Base-by-base conservation (phyloP, 768 basidiomycete genomes). In the Pulveroboletus frians region DNA sequence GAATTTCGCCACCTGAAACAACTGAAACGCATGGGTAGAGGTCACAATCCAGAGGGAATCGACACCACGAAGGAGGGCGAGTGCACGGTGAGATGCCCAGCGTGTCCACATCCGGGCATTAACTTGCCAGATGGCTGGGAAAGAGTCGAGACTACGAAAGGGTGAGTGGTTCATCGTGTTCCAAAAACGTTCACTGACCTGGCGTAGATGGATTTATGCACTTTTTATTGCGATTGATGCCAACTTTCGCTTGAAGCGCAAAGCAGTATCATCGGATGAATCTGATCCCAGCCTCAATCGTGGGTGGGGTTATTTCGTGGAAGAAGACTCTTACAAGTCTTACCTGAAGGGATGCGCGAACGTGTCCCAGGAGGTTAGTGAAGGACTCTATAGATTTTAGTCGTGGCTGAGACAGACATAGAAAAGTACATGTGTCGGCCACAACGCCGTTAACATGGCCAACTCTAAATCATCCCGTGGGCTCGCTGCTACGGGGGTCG, bases 171-270 rank as follows among this genome's bases (percentile, higher is more conserved):
- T n/a, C n/a, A n/a, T n/a, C n/a, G n/a, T n/a, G n/a, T n/a, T n/a
- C n/a, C n/a, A n/a, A n/a, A n/a, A n/a, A n/a, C n/a, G n/a, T n/a
- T n/a, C n/a, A n/a, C n/a, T n/a, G n/a, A n/a, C n/a, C n/a, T n/a
- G n/a, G 9, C 4, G 10, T 9, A 10, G 29, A 10, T 31, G 52
- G 58, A 13, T 49, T 1, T 68, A 64, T 40, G 50, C 49, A 0
- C 27, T 65, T 0, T 63, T 63, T 29, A 9, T 69, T 1, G 61
- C 63, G 0, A 55, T 63, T 2, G 63, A 69, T 43, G 63, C 65
- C 0, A 65, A 64, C 46, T 69, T 71, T 36, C 53, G 56, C 3
- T 38, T 68, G 26, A 66, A 67, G 37, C 45, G 37, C 2, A 54
- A 51, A 31, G 31, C 23, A 2, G 54, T 59, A 0, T 60, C 44